Conservation (phyloP, 176 grass and related monocot species). For the Paspalum notatum region DNA sequence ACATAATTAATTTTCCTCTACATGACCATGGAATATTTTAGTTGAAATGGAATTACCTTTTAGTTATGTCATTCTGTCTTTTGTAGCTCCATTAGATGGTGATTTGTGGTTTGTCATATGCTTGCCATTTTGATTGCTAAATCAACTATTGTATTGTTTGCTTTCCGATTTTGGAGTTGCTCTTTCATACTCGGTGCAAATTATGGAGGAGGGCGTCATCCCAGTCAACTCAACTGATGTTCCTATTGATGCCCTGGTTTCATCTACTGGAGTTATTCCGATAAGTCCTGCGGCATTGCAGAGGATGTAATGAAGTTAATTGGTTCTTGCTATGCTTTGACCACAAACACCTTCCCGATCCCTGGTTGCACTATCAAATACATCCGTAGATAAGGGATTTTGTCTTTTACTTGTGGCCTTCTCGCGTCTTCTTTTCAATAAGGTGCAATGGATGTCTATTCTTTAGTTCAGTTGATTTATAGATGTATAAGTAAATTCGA, state of each 20-base stretch:
- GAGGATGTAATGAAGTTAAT: constrained; percentile 41
- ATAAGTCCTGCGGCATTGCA: constrained; percentile 63
- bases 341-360: not conserved
- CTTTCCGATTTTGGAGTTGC: constrained; percentile 61
- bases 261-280: constrained; percentile 64
- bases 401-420: not conserved
- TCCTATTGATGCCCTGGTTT: constrained; percentile 75
- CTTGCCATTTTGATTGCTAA: not conserved
- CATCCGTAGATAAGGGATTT: not conserved
- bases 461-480: not conserved
- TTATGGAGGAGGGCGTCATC: constrained; percentile 68
- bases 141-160: not conserved
- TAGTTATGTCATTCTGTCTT: not conserved
- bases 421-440: constrained; percentile 14
- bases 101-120: not conserved
- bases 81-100: not conserved
- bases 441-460: not conserved
- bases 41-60: not conserved
- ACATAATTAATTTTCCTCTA: constrained; percentile 6
- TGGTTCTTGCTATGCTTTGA: not conserved
- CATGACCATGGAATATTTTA: not conserved
- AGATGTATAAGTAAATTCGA: not conserved
- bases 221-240: constrained; percentile 69
- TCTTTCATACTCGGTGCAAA: constrained; percentile 87
- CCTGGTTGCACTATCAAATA: not conserved